Evolutionary conservation across 768 basidiomycete genomes (phyloP).

Genomic region (Lanmaoa pseudosensibilis): DNA sequence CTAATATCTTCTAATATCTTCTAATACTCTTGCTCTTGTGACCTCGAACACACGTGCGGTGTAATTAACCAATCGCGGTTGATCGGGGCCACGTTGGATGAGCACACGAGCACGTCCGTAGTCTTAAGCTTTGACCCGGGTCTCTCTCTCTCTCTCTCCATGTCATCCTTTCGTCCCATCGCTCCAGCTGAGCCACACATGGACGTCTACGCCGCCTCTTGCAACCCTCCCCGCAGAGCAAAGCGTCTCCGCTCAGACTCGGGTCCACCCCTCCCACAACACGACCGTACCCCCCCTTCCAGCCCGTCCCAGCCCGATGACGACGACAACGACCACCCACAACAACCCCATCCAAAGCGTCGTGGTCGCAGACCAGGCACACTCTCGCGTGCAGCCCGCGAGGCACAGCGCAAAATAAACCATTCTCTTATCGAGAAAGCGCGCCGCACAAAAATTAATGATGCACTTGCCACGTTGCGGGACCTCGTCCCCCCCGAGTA

Average conservation of each 20-base stretch:
- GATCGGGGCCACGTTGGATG: conserved; percentile 15
- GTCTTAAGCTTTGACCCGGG: neutral
- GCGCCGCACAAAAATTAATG: conserved; percentile 93
- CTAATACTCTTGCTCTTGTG: too few relatives aligned
- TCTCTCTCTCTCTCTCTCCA: conserved; percentile 8
- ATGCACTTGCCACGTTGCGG: conserved; percentile 75
- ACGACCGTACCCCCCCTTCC: too few relatives aligned
- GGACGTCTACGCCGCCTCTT: conserved; percentile 37
- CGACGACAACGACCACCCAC: conserved; percentile 26
- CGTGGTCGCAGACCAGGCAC: conserved; percentile 72
- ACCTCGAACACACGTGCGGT: conserved; percentile 22
- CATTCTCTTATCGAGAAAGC: conserved; percentile 95
- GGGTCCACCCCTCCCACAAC: neutral
- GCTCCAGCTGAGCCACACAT: conserved; percentile 20
- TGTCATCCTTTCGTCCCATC: conserved; percentile 27
- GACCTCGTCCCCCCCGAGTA: conserved; percentile 71
- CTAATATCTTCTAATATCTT: too few relatives aligned
- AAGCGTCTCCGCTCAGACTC: conserved; percentile 39
- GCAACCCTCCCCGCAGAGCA: conserved; percentile 47
- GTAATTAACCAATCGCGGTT: conserved; percentile 19
- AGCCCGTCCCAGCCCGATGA: conserved; percentile 23
- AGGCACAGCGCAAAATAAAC: conserved; percentile 87
- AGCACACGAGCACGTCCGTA: conserved; percentile 26
- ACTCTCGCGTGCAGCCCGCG: conserved; percentile 73
- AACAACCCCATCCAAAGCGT: conserved; percentile 46